phyloP scores from a whole-genome alignment of 1,284 basidiomycete genomes.

The Apiotrichum mycotoxinovorans region DNA sequence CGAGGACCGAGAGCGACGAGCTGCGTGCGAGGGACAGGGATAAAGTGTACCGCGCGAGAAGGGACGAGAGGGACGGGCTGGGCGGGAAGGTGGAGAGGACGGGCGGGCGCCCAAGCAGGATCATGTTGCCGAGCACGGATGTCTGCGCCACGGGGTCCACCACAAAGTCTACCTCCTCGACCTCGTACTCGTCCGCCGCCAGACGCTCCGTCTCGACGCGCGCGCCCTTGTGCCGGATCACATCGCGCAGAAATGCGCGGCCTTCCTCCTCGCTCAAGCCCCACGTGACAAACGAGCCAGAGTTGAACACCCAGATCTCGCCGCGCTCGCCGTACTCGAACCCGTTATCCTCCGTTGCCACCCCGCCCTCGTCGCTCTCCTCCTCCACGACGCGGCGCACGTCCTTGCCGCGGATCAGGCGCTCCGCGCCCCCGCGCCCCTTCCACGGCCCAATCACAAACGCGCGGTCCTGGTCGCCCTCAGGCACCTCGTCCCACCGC shows the following conservation, averaged over 20 bases:
- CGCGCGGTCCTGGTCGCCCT: slow-evolving; percentile 44
- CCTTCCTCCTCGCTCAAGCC: slow-evolving; percentile 77
- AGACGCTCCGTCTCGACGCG: slow-evolving; percentile 63
- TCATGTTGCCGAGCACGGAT: slow-evolving; percentile 79
- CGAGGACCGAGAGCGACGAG: slow-evolving; percentile 75
- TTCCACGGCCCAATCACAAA: slow-evolving; percentile 50
- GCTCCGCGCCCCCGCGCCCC: slow-evolving; percentile 42
- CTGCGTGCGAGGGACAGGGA: slow-evolving; percentile 84
- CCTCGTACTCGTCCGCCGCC: slow-evolving; percentile 61
- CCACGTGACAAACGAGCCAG: slow-evolving; percentile 84
- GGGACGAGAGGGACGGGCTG: slow-evolving; percentile 51
- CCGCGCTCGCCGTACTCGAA: slow-evolving; percentile 61
- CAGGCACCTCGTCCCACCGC: slow-evolving; percentile 47
- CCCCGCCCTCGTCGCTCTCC: slow-evolving; percentile 51
- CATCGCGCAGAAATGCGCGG: slow-evolving; percentile 61
- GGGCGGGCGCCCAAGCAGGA: slow-evolving; percentile 73
- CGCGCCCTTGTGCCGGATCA: slow-evolving; percentile 56
- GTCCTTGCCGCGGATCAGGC: slow-evolving; percentile 40
- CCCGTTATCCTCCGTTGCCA: slow-evolving; percentile 33
- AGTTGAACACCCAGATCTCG: slow-evolving; percentile 81
- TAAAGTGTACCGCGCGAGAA: slow-evolving; percentile 80
- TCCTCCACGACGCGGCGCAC: slow-evolving; percentile 16
- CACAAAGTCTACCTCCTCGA: slow-evolving; percentile 85
- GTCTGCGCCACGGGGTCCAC: slow-evolving; percentile 80
- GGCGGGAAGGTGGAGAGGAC: slow-evolving; percentile 46